Conservation (phyloP, 441 rosid species). For the Aquilaria agallochum region DNA sequence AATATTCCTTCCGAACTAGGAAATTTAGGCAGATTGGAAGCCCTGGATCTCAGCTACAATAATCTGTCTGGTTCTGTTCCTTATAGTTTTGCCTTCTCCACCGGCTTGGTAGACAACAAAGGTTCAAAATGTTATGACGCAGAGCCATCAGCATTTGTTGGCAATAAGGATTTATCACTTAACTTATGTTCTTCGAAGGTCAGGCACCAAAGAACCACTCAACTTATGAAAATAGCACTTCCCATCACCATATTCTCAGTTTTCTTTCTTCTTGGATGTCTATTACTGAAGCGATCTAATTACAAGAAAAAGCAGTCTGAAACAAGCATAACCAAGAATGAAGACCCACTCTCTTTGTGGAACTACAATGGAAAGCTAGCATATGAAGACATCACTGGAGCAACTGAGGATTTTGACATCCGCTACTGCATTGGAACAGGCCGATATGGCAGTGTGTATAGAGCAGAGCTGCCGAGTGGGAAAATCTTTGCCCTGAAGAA, state of each 20-base stretch:
- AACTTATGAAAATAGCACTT: not conserved
- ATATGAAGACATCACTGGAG: constrained; percentile 13
- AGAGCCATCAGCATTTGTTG: no score
- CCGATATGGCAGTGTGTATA: constrained; percentile 7
- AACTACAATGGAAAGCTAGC: constrained; percentile 13
- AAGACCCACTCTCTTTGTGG: constrained; percentile 10
- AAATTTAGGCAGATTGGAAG: not conserved
- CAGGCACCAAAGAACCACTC: no score
- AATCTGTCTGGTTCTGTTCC: not conserved
- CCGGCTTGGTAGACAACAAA: no score
- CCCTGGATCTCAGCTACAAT: constrained; percentile 7
- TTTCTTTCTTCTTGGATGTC: not conserved
- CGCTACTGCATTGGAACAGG: not conserved
- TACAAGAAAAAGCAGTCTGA: not conserved
- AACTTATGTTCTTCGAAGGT: no score
- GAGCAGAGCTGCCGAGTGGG: constrained; percentile 2
- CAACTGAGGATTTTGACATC: not conserved
- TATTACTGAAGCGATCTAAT: not conserved
- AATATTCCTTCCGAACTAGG: not conserved
- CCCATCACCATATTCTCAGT: not conserved
- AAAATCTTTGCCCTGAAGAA: constrained; percentile 15
- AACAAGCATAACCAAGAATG: constrained; percentile 1
- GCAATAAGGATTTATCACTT: no score
- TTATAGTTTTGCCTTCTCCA: no score
- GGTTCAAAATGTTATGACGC: no score